Evolutionary conservation across 78 protist species (phyloP).

Genomic region (Dictyostelium intermedium): DNA sequence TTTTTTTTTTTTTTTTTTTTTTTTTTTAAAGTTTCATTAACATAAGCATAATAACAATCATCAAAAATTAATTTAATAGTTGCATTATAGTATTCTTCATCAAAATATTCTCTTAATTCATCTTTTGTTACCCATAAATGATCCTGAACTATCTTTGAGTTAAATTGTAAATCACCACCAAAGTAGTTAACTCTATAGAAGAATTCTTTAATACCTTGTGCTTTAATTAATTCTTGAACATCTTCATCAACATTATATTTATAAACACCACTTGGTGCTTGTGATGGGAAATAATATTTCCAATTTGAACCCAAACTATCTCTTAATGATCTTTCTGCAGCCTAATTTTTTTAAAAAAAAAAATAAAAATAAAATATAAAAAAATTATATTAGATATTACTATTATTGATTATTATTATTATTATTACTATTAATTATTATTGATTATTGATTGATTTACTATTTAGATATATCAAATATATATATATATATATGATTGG

Average conservation of each 20-base stretch:
- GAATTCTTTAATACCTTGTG: conserved; percentile 64
- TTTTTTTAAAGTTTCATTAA: neutral
- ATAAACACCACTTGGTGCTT: conserved; percentile 71
- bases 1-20: neutral
- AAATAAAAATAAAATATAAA: neutral
- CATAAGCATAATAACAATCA: conserved; percentile 56
- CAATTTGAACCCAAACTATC: conserved; percentile 42
- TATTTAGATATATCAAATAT: no score
- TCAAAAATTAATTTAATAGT: conserved; percentile 28
- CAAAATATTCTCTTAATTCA: conserved; percentile 57
- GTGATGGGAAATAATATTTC: conserved; percentile 77
- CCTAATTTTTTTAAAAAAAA: neutral
- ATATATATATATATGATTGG: no score
- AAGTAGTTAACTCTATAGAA: conserved; percentile 61
- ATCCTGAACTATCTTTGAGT: conserved; percentile 32
- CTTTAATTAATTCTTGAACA: conserved; percentile 40
- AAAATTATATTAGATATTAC: neutral
- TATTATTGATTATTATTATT: neutral
- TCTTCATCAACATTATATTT: conserved; percentile 28
- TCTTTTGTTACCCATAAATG: conserved; percentile 57
- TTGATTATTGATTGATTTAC: no score
- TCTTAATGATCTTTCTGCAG: conserved; percentile 69
- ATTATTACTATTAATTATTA: neutral
- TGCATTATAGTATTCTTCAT: conserved; percentile 38
- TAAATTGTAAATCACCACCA: conserved; percentile 24